Evolutionary conservation across 768 basidiomycete species (phyloP).

Genomic region (Sistotremastrum suecicum): DNA sequence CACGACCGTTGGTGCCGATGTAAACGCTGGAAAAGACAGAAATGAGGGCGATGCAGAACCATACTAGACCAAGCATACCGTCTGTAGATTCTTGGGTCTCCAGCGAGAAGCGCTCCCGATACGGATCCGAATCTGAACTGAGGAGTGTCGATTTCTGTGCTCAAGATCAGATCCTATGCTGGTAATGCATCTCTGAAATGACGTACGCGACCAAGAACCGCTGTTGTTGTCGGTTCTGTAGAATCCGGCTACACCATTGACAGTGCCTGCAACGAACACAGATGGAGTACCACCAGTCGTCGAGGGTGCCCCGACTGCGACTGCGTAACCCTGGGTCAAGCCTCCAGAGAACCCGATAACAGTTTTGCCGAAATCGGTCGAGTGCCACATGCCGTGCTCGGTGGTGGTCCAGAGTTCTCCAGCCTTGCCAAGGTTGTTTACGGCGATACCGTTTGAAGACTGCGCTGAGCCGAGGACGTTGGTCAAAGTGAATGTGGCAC

Average conservation of each 20-base stretch:
- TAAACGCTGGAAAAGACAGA: conserved; percentile 3
- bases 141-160: conserved; percentile 2
- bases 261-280: conserved; percentile 7
- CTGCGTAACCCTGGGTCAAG: conserved; percentile 7
- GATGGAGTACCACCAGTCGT: conserved; percentile 9
- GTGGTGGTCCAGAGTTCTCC: conserved; percentile 11
- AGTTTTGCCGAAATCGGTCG: conserved; percentile 8
- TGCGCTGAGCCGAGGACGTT: conserved; percentile 6
- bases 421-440: conserved; percentile 4
- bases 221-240: conserved; percentile 1
- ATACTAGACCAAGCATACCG: conserved; percentile 1
- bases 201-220: not conserved
- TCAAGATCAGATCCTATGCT: too few species aligned
- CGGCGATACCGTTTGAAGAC: conserved; percentile 7
- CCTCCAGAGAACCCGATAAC: conserved; percentile 6
- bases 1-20: conserved; percentile 8
- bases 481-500: conserved; percentile 7
- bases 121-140: conserved; percentile 7
- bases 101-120: conserved; percentile 4
- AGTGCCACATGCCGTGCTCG: conserved; percentile 8
- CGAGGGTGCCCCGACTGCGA: conserved; percentile 10
- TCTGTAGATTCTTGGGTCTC: conserved; percentile 5
- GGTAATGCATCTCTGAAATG: too few species aligned
- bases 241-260: not conserved
- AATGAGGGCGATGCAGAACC: not conserved